Evolutionary conservation across 1,284 basidiomycete species (phyloP).

Genomic region (Papiliotrema terrestris): DNA sequence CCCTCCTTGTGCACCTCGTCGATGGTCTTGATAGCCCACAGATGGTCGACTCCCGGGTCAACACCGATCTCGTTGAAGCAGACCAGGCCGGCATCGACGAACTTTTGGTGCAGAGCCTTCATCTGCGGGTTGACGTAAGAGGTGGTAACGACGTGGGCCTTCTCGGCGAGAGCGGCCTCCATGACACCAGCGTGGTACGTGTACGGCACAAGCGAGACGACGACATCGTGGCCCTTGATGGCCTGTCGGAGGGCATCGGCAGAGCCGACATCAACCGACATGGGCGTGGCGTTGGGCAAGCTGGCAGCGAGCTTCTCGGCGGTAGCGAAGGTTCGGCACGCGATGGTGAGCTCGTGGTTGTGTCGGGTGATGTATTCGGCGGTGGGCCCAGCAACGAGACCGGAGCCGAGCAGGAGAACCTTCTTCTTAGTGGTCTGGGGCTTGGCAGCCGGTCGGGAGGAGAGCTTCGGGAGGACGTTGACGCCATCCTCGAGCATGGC

Average conservation of each 20-base stretch:
- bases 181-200: slow-evolving; percentile 88
- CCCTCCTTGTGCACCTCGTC: slow-evolving; percentile 89
- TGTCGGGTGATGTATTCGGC: slow-evolving; percentile 90
- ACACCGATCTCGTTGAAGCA: slow-evolving; percentile 99
- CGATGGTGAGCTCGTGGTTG: slow-evolving; percentile 78
- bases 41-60: slow-evolving; percentile 67
- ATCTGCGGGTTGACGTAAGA: slow-evolving; percentile 89
- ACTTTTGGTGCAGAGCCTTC: slow-evolving; percentile 78
- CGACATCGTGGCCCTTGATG: slow-evolving; percentile 83
- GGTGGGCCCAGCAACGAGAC: slow-evolving; percentile 89
- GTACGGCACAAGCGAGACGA: slow-evolving; percentile 97
- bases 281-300: slow-evolving; percentile 66
- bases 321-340: slow-evolving; percentile 76
- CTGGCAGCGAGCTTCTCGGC: slow-evolving; percentile 67
- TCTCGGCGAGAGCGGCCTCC: slow-evolving; percentile 90
- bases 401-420: slow-evolving; percentile 87
- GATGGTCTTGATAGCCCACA: slow-evolving; percentile 97
- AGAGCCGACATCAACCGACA: slow-evolving; percentile 80
- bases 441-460: slow-evolving; percentile 49
- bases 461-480: slow-evolving; percentile 66
- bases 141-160: slow-evolving; percentile 89
- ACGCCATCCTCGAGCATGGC: slow-evolving; percentile 68
- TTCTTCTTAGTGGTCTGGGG: slow-evolving; percentile 59
- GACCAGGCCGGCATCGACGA: slow-evolving; percentile 83
- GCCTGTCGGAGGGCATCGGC: slow-evolving; percentile 69